Conservation (phyloP, 495 filamentous ascomycete genomes). For the Jackrogersella minutella region DNA sequence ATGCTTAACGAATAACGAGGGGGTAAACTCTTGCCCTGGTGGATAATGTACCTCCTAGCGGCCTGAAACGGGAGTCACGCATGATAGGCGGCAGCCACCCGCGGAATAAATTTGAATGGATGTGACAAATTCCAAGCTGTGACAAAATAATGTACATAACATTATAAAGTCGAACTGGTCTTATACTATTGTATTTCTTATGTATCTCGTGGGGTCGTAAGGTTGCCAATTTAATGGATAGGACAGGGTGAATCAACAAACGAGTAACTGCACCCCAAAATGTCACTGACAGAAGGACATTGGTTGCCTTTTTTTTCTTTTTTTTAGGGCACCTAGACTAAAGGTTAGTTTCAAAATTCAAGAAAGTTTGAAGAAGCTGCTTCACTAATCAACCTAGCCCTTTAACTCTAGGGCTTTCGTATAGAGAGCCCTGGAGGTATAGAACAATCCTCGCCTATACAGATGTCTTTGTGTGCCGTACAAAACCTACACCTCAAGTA, state of each 20-base stretch:
- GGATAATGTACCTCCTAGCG: slow-evolving; percentile 8
- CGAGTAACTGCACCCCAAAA: slow-evolving; percentile 18
- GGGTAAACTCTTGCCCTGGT: not conserved
- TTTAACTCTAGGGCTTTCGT: not conserved
- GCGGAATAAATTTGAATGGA: not conserved
- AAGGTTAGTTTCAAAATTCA: not conserved
- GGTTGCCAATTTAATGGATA: not conserved
- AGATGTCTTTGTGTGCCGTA: not conserved
- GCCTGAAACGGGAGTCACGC: slow-evolving; percentile 4
- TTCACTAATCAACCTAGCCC: not conserved
- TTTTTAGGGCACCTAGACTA: not conserved
- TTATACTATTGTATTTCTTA: not conserved
- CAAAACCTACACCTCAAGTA: not conserved
- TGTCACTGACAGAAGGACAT: slow-evolving; percentile 15
- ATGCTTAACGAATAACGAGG: not conserved
- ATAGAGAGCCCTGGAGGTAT: not conserved
- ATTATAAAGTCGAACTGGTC: not conserved
- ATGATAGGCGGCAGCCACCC: slow-evolving; percentile 19
- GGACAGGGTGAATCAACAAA: not conserved
- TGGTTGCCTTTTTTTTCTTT: not conserved
- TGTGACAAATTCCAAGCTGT: slow-evolving; percentile 1
- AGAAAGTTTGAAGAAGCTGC: not conserved
- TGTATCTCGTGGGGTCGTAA: not conserved
- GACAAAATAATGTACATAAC: not conserved
- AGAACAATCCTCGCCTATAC: not conserved